Base-by-base conservation (phyloP, 805 yeast genomes). In the Tetrapisispora taiwanensis region DNA sequence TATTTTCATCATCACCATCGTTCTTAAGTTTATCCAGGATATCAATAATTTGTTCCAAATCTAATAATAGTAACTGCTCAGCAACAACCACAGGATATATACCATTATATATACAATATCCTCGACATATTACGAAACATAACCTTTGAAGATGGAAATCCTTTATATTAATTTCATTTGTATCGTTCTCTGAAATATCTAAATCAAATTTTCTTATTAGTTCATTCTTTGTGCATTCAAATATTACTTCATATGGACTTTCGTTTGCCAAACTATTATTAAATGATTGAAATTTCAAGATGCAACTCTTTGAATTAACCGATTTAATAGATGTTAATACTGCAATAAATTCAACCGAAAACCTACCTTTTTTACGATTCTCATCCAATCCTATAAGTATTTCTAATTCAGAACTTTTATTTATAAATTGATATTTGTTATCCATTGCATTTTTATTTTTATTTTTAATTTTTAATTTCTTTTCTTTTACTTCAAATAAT, bases 111-210 rank as follows among this genome's bases (percentile, higher is more conserved):
- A 45, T 27, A 38, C 48, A 52, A 6, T 36, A 39, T 3, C 53
- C 58, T 39, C 45, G 50, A 31, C 56, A 50, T 19, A 47, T 37
- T 14, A 54, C 44, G 39, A 59, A 53, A 36, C 57, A 51, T 15
- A 58, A 39, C 20, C 46, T 44, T 13, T 48, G 42, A 8, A 50
- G 31, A 32, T 58, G 52, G 14, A 56, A 48, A 28, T 54, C 48
- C 10, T 48, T 42, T n/a, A 50, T 28, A 2, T 22, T 19, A 20
- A 50, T 46, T 10, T 44, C 36, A 1, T 39, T 41, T 20, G 46
- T 37, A 12, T 36, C 33, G 10, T 39, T 42, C 3, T 39, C 41
- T n/a, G 41, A 41, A 12, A 45, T 26, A 18, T 48, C 53, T 12
- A 42, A n/a, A 17, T 42, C 44, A 17, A 42, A 36, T 41, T 18